phyloP scores from a whole-genome alignment of 2,329 filamentous ascomycete species.

The Aspergillaceae sp. region DNA sequence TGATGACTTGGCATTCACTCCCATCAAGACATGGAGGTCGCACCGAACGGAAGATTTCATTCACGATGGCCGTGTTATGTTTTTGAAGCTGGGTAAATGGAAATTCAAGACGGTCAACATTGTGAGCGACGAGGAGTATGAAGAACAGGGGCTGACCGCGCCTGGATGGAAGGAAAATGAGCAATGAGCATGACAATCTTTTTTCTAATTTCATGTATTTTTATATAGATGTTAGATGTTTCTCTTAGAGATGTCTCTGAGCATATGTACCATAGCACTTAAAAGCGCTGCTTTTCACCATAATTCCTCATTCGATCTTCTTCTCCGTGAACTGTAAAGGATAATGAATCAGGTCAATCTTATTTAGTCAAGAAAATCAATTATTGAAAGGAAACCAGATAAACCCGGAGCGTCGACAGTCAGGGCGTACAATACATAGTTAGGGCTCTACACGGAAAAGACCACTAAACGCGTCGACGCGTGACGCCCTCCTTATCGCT shows the following conservation, averaged over 20 bases:
- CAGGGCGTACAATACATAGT: too few species aligned
- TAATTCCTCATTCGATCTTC: too few species aligned
- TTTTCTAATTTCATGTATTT: conserved; percentile 1
- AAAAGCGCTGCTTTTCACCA: too few species aligned
- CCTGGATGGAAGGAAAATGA: conserved; percentile 39
- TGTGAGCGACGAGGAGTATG: conserved; percentile 47
- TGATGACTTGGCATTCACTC: conserved; percentile 42
- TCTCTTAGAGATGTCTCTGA: background rate
- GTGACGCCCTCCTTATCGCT: conserved; percentile 19
- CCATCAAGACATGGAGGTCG: conserved; percentile 37
- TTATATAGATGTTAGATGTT: background rate
- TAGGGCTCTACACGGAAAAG: background rate
- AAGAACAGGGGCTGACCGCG: conserved; percentile 36
- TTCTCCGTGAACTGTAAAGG: too few species aligned
- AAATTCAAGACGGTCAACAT: conserved; percentile 51
- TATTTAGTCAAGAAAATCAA: too few species aligned
- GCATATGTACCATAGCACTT: too few species aligned
- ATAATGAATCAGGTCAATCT: too few species aligned
- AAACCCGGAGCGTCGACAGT: too few species aligned
- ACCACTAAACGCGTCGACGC: conserved; percentile 34
- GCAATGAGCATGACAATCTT: background rate
- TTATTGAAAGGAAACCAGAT: too few species aligned
- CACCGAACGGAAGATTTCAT: conserved; percentile 42
- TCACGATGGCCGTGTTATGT: conserved; percentile 43
- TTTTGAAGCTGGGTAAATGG: conserved; percentile 52